Evolutionary conservation across 331 rosid species (phyloP).

Genomic region (Dryas integrifolia): DNA sequence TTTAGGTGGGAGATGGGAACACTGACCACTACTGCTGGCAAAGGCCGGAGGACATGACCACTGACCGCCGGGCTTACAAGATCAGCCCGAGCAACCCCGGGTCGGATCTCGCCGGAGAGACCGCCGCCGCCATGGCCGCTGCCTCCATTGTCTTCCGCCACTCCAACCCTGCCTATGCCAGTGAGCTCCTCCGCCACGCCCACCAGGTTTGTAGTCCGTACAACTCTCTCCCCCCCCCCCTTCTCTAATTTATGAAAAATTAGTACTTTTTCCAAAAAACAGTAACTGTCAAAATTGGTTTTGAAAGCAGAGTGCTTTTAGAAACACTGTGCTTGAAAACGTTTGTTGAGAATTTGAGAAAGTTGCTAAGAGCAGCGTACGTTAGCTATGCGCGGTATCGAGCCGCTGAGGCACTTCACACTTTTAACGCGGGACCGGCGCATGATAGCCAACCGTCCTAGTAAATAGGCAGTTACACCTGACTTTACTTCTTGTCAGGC

Average conservation of each 20-base stretch:
- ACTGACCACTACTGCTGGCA: slow-evolving; percentile 99
- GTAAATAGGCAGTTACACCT: slow-evolving; percentile 45
- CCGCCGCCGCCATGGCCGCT: slow-evolving; percentile 99
- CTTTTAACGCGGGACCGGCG: slow-evolving; percentile 18
- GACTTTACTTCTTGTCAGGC: slow-evolving; percentile 35
- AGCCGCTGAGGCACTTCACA: neutral
- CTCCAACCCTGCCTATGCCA: slow-evolving; percentile 68
- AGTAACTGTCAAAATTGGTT: neutral
- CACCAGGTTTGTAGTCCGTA: slow-evolving; percentile 61
- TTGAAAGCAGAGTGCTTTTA: neutral
- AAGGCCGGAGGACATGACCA: slow-evolving; percentile 98
- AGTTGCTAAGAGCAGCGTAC: neutral
- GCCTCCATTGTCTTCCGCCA: slow-evolving; percentile 91
- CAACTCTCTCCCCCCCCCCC: neutral
- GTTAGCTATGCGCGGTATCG: neutral
- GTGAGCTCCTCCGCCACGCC: slow-evolving; percentile 72
- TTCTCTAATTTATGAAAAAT: too few species aligned
- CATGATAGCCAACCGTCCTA: slow-evolving; percentile 27
- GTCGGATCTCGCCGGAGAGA: slow-evolving; percentile 97
- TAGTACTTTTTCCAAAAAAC: too few species aligned
- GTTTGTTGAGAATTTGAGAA: neutral
- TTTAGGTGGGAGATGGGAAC: slow-evolving; percentile 95
- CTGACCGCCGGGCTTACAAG: slow-evolving; percentile 89
- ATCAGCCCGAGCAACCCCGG: slow-evolving; percentile 91
- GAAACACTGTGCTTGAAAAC: too few species aligned